These are phyloP conservation scores for Mycena capillaripes DNA, from an alignment of 768 basidiomycete genomes.

Conservation along the genomic window DNA sequence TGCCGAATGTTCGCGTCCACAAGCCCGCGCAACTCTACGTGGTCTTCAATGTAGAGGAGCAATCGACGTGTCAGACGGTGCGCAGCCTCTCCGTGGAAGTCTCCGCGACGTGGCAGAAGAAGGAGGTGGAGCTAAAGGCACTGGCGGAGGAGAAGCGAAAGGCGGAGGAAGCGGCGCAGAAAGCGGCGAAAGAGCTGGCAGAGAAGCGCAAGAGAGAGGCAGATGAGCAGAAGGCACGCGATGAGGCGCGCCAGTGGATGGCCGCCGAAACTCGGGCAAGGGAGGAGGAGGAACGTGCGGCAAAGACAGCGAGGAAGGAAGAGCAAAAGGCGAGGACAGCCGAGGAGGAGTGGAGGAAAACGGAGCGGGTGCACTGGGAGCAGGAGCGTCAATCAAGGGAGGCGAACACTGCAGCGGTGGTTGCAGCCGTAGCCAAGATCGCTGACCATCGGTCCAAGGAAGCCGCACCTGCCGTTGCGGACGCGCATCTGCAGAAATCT, in stretches of 20 bases:
- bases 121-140: slow-evolving; percentile 22
- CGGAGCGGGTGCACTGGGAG: not conserved
- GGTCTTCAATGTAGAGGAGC: slow-evolving; percentile 39
- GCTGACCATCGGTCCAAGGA: slow-evolving; percentile 2
- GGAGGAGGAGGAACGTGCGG: not conserved
- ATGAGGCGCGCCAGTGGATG: not conserved
- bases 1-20: slow-evolving; percentile 34
- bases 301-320: not conserved
- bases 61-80: slow-evolving; percentile 32
- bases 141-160: slow-evolving; percentile 27
- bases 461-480: not conserved
- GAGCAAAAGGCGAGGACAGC: not conserved
- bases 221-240: not conserved
- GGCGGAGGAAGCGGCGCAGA: slow-evolving; percentile 30
- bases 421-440: not conserved
- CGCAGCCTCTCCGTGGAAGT: slow-evolving; percentile 37
- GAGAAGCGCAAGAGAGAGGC: slow-evolving; percentile 17
- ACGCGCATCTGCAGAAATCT: not conserved
- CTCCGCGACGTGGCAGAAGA: slow-evolving; percentile 35
- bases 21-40: slow-evolving; percentile 28
- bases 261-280: not conserved
- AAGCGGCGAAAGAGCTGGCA: slow-evolving; percentile 12
- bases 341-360: not conserved
- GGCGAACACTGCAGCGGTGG: not conserved
- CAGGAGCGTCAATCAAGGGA: not conserved